A percentile compares a stretch with the other conserved stretches of the same genome.
Conservation (phyloP, 257 asterid species). For the Gentiana dahurica region DNA sequence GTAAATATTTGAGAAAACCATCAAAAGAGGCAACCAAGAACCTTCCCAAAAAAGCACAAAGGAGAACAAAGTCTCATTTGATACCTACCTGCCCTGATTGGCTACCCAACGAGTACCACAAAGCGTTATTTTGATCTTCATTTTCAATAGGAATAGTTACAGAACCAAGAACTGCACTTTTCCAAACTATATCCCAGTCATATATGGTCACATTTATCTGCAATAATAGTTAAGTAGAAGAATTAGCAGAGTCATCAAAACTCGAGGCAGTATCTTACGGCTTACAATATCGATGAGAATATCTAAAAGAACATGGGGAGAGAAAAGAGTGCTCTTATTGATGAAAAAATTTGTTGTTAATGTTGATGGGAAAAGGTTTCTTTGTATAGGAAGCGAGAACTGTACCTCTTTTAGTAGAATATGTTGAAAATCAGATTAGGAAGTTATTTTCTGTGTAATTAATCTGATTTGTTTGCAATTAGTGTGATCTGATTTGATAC, state of each 20-base stretch:
- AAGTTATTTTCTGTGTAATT: too few relatives aligned
- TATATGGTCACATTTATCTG: constrained; percentile 80
- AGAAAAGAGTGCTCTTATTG: too few relatives aligned
- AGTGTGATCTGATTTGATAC: too few relatives aligned
- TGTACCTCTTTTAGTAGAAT: too few relatives aligned
- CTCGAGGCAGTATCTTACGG: background rate
- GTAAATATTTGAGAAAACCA: constrained; percentile 5
- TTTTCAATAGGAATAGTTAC: constrained; percentile 52
- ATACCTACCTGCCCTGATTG: constrained; percentile 76
- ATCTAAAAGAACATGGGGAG: too few relatives aligned
- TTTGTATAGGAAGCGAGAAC: too few relatives aligned
- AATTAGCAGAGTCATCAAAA: constrained; percentile 18
- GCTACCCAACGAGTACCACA: constrained; percentile 72
- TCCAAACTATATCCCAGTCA: constrained; percentile 89
- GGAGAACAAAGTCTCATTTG: constrained; percentile 4
- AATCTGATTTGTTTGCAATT: too few relatives aligned
- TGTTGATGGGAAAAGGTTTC: too few relatives aligned
- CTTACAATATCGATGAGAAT: background rate
- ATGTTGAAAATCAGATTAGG: too few relatives aligned
- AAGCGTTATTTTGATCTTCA: constrained; percentile 71
- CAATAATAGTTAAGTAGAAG: constrained; percentile 18
- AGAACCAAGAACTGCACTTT: constrained; percentile 86
- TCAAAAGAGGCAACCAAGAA: background rate
- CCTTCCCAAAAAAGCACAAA: background rate
- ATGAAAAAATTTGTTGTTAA: too few relatives aligned